Conservation (phyloP, 441 rosid species). For the Hypseocharis bilobata region DNA sequence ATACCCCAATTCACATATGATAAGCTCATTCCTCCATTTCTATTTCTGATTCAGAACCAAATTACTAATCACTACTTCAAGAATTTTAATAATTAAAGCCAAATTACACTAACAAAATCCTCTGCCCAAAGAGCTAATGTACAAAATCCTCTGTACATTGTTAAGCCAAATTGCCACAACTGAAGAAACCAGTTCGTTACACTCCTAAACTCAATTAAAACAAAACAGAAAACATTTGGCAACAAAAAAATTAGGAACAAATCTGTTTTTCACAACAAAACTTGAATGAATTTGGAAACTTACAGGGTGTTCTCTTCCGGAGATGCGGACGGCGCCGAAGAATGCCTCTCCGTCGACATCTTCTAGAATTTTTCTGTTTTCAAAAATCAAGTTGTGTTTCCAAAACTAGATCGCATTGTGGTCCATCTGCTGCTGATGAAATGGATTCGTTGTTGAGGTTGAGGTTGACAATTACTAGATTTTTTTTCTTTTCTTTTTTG, state of each 20-base stretch:
- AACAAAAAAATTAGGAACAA: neutral
- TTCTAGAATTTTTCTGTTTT: neutral
- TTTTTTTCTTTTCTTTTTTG: neutral
- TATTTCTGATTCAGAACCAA: too few species aligned
- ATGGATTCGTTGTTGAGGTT: neutral
- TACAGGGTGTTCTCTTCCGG: slow-evolving; percentile 61
- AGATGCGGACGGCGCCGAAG: slow-evolving; percentile 39
- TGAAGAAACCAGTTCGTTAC: neutral
- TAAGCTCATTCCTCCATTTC: too few species aligned
- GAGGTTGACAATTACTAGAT: neutral
- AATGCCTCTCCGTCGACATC: slow-evolving; percentile 52
- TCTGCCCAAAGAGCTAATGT: too few species aligned
- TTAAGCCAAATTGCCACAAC: too few species aligned
- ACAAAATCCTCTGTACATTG: too few species aligned
- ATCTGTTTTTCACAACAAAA: neutral
- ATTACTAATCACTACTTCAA: neutral
- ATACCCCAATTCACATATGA: neutral
- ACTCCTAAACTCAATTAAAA: neutral
- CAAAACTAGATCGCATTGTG: neutral
- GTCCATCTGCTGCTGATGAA: neutral
- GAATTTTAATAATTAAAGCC: too few species aligned
- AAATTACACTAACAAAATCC: too few species aligned
- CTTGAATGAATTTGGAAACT: slow-evolving; percentile 18
- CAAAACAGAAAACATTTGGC: neutral
- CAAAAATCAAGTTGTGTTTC: neutral